Evolutionary conservation across 805 yeast genomes (phyloP).

Genomic region (Saturnispora gosingensis): DNA sequence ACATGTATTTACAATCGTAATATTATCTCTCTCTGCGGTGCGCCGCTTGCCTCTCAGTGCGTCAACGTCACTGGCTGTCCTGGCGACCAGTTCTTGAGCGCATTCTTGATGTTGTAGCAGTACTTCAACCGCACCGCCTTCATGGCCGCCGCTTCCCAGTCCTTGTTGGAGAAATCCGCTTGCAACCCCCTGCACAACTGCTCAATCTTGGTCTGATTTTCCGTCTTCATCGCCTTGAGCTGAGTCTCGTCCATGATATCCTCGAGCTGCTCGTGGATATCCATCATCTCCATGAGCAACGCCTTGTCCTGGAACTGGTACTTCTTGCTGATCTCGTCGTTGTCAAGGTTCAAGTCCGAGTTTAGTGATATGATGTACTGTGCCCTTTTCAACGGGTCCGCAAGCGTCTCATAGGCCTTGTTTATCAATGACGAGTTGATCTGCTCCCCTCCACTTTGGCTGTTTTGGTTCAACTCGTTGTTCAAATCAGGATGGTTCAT

Average conservation of each 20-base stretch:
- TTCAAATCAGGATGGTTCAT: slow-evolving; percentile 71
- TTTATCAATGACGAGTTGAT: slow-evolving; percentile 48
- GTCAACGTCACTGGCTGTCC: slow-evolving; percentile 57
- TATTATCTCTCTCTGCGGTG: neutral
- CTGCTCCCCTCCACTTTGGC: slow-evolving; percentile 16
- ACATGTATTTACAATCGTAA: neutral
- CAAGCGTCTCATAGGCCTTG: slow-evolving; percentile 65
- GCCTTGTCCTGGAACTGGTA: slow-evolving; percentile 35
- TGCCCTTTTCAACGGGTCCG: slow-evolving; percentile 62
- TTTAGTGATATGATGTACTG: slow-evolving; percentile 42
- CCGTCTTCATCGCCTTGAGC: slow-evolving; percentile 39
- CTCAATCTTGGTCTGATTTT: slow-evolving; percentile 49
- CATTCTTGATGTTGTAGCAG: slow-evolving; percentile 70
- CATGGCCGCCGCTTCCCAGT: slow-evolving; percentile 51
- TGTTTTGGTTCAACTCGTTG: slow-evolving; percentile 20
- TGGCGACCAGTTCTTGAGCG: slow-evolving; percentile 70
- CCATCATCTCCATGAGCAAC: slow-evolving; percentile 67
- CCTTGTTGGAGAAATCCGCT: slow-evolving; percentile 34
- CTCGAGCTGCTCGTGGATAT: slow-evolving; percentile 76
- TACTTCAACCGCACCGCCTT: slow-evolving; percentile 70
- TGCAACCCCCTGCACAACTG: slow-evolving; percentile 37
- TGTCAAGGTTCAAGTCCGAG: slow-evolving; percentile 43
- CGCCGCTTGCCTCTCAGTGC: slow-evolving; percentile 31
- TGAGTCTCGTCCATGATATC: slow-evolving; percentile 53
- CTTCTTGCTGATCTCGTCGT: slow-evolving; percentile 45